Evolutionary conservation across 495 filamentous ascomycete genomes (phyloP), one percentile per base, ranked within the genome.

Genomic region (Tuber aestivum): DNA sequence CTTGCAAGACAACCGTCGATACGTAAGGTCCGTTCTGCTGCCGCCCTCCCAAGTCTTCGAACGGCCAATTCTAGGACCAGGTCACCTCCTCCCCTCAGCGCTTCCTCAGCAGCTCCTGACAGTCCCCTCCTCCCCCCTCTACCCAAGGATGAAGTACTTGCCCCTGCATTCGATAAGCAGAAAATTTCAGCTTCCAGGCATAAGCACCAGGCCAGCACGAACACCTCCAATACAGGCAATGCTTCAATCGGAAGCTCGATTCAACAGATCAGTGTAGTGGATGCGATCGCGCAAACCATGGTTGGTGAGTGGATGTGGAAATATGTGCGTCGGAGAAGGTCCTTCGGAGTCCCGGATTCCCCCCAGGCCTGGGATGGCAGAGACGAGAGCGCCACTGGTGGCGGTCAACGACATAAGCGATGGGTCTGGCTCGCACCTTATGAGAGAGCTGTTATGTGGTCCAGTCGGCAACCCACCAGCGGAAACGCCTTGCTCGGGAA

Each of bases 291-390:
- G 5, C 93, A 97, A 80, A 97, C 95, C 8, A 99, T 98, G 95
- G 93, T 98, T 69, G 95, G 95, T 44, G 95, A 98, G 82, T 99
- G 95, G 95, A 98, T 99, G 95, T 98, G 91, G 88, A 99, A 99
- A 82, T 98, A 98, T 82, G 92, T 98, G 61, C 89, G 95, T 61
- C 89, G 94, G 83, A 89, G 95, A 77, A 97, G 93, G 84, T 95
- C 95, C 2, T 98, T 99, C 84, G 92, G 92, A 48, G 90, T 96
- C 68, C 85, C 89, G 7, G 94, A 98, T 73, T 85, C 86, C 44
- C 87, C 88, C 71, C 85, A 85, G 74, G 85, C 84, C 42, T 84
- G 85, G 70, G 87, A 87, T 72, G 87, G 88, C 72, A 89, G 89
- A 74, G 89, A 84, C 76, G 90, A 90, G 78, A 89, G 87, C 72